Conservation (phyloP, 2,329 filamentous ascomycete species). For the Penicillium polonicum region DNA sequence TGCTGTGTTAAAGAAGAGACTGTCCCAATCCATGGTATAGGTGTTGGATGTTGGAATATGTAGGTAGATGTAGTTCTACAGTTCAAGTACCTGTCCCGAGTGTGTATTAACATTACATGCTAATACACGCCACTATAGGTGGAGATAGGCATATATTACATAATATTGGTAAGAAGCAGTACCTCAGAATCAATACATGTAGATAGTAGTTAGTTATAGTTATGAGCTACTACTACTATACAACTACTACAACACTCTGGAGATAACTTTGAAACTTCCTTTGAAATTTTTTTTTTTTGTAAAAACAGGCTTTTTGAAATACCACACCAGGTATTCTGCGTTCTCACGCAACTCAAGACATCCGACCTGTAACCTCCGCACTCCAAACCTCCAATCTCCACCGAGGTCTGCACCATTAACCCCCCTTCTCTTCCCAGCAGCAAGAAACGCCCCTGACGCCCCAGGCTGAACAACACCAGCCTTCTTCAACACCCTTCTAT, state of each 20-base stretch:
- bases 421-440: not conserved
- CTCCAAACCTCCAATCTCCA: not conserved
- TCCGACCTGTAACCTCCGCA: not conserved
- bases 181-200: no score
- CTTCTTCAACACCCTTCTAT: constrained; percentile 15
- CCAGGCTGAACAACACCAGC: not conserved
- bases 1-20: constrained; percentile 39
- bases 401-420: not conserved
- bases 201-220: no score
- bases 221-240: not conserved
- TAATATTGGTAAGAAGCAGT: no score
- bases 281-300: constrained; percentile 29
- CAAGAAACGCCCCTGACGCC: not conserved
- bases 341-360: constrained; percentile 2
- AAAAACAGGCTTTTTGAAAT: constrained; percentile 26
- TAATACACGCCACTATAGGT: no score
- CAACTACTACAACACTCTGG: not conserved
- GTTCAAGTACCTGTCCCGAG: no score
- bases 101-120: no score
- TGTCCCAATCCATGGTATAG: constrained; percentile 18
- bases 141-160: no score
- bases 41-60: not conserved
- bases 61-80: no score
- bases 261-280: constrained; percentile 18
- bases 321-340: constrained; percentile 10